Evolutionary conservation across 495 filamentous ascomycete species (phyloP).

Genomic region (Penicillium manginii): DNA sequence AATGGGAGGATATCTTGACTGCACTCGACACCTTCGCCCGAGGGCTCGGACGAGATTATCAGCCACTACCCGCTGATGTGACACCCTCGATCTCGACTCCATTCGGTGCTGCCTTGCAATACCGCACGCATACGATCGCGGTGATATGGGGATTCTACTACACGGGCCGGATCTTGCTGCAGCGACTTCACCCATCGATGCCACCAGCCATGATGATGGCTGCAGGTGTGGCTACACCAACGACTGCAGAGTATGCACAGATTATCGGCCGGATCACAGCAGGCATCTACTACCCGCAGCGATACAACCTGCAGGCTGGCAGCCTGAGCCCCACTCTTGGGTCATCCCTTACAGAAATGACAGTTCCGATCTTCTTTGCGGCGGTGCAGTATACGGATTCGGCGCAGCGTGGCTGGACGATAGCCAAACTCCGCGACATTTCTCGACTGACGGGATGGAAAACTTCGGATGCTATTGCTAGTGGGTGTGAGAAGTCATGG

Average conservation of each 20-base stretch:
- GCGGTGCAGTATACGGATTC: slow-evolving; percentile 77
- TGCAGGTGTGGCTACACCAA: slow-evolving; percentile 68
- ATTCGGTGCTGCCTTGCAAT: slow-evolving; percentile 82
- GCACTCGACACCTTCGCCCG: slow-evolving; percentile 69
- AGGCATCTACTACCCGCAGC: slow-evolving; percentile 70
- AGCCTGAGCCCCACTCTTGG: slow-evolving; percentile 79
- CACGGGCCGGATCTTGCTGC: slow-evolving; percentile 75
- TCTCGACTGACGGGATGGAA: slow-evolving; percentile 86
- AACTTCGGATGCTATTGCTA: slow-evolving; percentile 74
- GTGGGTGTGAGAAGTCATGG: slow-evolving; percentile 86
- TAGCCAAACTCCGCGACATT: slow-evolving; percentile 73
- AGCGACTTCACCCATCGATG: slow-evolving; percentile 84
- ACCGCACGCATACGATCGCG: slow-evolving; percentile 82
- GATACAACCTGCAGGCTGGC: slow-evolving; percentile 54
- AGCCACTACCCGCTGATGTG: slow-evolving; percentile 75
- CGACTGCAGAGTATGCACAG: slow-evolving; percentile 70
- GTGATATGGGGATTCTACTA: slow-evolving; percentile 85
- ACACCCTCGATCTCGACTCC: slow-evolving; percentile 66
- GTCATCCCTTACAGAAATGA: slow-evolving; percentile 77
- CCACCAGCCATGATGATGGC: slow-evolving; percentile 89
- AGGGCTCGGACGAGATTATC: slow-evolving; percentile 75
- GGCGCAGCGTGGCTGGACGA: slow-evolving; percentile 74
- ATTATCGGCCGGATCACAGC: slow-evolving; percentile 81
- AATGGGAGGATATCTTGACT: slow-evolving; percentile 76
- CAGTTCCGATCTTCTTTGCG: slow-evolving; percentile 82